phyloP scores from a whole-genome alignment of 345 rosid genomes.

The Carallia pectinifolia region DNA sequence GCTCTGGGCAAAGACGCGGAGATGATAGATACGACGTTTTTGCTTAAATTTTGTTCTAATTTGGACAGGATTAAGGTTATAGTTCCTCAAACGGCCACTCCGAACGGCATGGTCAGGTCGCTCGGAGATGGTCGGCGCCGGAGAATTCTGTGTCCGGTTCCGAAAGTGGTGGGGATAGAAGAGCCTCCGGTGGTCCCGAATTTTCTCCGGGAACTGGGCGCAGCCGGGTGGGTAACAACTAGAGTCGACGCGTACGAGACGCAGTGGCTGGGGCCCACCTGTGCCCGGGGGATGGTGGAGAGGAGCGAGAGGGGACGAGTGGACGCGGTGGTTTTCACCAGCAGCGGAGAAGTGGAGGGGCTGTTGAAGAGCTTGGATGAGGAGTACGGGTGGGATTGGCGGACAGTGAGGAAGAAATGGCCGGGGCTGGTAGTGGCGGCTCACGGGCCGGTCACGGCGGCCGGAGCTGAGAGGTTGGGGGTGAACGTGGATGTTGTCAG shows the following conservation, averaged over 20 bases:
- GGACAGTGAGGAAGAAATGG: conserved; percentile 44
- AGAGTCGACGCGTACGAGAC: conserved; percentile 60
- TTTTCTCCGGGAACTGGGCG: conserved; percentile 41
- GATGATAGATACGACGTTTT: conserved; percentile 30
- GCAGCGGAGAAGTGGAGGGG: conserved; percentile 58
- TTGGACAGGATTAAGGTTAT: conserved; percentile 20
- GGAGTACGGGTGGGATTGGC: conserved; percentile 54
- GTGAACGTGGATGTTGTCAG: conserved; percentile 49
- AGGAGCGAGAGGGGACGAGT: conserved; percentile 25
- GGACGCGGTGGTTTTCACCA: conserved; percentile 47
- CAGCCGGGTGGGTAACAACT: conserved; percentile 41
- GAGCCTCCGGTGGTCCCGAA: conserved; percentile 59
- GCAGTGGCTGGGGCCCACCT: conserved; percentile 48
- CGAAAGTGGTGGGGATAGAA: conserved; percentile 42
- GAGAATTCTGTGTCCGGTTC: conserved; percentile 50
- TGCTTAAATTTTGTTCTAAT: conserved; percentile 31
- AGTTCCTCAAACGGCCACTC: conserved; percentile 46
- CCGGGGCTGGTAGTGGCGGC: conserved; percentile 46
- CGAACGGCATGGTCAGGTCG: conserved; percentile 34
- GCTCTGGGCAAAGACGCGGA: conserved; percentile 57
- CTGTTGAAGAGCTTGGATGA: conserved; percentile 42
- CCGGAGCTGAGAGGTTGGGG: conserved; percentile 50
- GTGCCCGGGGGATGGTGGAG: conserved; percentile 36
- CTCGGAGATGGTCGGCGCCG: conserved; percentile 45
- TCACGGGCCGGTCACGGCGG: conserved; percentile 60